These are phyloP conservation scores for Adiantum capillusveneris DNA, from an alignment of 75 land plant species.

Conservation along the genomic window DNA sequence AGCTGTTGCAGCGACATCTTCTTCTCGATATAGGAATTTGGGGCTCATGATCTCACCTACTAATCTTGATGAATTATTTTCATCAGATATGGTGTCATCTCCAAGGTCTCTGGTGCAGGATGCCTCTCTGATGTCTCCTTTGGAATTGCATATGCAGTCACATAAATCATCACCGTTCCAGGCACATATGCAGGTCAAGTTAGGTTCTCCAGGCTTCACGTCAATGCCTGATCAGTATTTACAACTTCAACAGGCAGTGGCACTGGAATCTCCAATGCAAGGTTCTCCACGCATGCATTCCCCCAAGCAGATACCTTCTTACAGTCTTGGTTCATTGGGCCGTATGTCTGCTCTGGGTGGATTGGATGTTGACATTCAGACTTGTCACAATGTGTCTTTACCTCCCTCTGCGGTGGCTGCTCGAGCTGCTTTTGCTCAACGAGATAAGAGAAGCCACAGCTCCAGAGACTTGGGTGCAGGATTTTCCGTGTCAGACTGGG, in stretches of 20 bases:
- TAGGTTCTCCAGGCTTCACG: slow-evolving; percentile 20
- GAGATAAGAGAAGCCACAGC: slow-evolving; percentile 20
- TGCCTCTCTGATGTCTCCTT: slow-evolving; percentile 36
- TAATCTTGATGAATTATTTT: slow-evolving; percentile 67
- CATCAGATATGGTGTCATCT: slow-evolving; percentile 45
- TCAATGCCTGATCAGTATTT: slow-evolving; percentile 9
- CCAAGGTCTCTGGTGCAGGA: slow-evolving; percentile 37
- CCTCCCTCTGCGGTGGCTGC: slow-evolving; percentile 15
- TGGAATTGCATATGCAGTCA: slow-evolving; percentile 28
- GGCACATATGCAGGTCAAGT: slow-evolving; percentile 42
- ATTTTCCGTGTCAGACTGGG: slow-evolving; percentile 36
- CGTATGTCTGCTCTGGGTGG: slow-evolving; percentile 10
- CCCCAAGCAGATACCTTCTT: slow-evolving; percentile 7
- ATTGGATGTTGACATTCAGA: background rate
- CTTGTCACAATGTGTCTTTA: background rate
- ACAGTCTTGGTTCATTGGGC: slow-evolving; percentile 5
- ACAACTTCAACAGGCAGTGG: slow-evolving; percentile 4
- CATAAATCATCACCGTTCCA: slow-evolving; percentile 41
- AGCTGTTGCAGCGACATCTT: slow-evolving; percentile 14
- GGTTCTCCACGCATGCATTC: background rate
- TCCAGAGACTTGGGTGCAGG: slow-evolving; percentile 19
- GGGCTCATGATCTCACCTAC: slow-evolving; percentile 26
- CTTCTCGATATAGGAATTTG: slow-evolving; percentile 20
- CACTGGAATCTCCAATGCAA: slow-evolving; percentile 1
- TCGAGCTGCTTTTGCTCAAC: slow-evolving; percentile 23